Percentiles rank a stretch among this genome's conserved stretches.
Conservation (phyloP, 176 grass and related monocot species). For the Aegilops sharonensis region DNA sequence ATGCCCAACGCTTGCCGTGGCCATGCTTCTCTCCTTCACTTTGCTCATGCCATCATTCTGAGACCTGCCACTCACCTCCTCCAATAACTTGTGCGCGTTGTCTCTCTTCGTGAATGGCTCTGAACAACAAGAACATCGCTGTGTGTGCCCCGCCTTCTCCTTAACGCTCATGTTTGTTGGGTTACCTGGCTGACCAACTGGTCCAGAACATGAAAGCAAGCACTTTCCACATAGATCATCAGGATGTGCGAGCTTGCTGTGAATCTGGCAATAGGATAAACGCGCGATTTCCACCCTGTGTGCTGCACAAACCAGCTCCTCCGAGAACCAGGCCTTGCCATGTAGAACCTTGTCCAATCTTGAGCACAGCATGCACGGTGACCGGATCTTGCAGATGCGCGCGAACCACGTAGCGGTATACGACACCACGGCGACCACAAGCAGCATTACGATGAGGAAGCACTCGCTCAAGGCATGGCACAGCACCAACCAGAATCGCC, state of each 20-base stretch:
- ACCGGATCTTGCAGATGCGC: conserved; percentile 52
- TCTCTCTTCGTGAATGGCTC: conserved; percentile 34
- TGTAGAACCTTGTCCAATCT: conserved; percentile 52
- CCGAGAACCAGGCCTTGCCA: conserved; percentile 64
- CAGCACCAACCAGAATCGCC: conserved; percentile 52
- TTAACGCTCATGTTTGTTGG: conserved; percentile 14
- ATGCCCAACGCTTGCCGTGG: conserved; percentile 32
- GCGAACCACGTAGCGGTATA: conserved; percentile 61
- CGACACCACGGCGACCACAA: conserved; percentile 50
- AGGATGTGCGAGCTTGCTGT: conserved; percentile 51
- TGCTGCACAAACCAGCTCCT: conserved; percentile 61
- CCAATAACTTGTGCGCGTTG: conserved; percentile 11
- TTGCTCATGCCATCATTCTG: conserved; percentile 18
- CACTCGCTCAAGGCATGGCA: conserved; percentile 67
- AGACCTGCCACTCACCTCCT: conserved; percentile 18
- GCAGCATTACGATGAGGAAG: conserved; percentile 74
- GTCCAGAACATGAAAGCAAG: conserved; percentile 39
- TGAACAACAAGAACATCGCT: conserved; percentile 57
- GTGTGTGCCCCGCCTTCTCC: conserved; percentile 32
- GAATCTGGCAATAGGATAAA: conserved; percentile 58
- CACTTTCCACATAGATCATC: conserved; percentile 65
- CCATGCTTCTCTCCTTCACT: conserved; percentile 33
- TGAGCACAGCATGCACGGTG: conserved; percentile 77
- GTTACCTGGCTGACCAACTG: conserved; percentile 20
- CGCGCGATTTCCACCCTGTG: conserved; percentile 80